phyloP scores from a whole-genome alignment of 78 protist genomes.

The Isochrysis galbana region DNA sequence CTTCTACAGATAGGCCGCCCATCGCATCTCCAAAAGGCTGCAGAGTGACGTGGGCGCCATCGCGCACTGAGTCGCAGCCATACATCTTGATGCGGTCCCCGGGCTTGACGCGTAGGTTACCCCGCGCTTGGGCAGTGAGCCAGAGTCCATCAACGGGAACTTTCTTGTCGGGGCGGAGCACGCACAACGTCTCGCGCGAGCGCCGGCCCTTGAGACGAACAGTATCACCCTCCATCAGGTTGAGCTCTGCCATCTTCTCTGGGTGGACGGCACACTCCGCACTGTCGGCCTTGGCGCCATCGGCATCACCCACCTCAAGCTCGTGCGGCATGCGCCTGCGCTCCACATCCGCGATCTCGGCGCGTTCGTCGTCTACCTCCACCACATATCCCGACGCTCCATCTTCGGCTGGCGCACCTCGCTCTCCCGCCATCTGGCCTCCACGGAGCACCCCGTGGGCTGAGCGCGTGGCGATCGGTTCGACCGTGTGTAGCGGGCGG shows the following conservation, averaged over 20 bases:
- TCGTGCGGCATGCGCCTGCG: not conserved
- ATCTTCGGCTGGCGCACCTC: not conserved
- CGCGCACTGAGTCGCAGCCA: constrained; percentile 74
- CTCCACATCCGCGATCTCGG: not conserved
- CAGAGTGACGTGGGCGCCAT: constrained; percentile 83
- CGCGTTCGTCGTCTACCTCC: not conserved
- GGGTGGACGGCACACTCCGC: constrained; percentile 51
- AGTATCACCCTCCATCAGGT: constrained; percentile 94
- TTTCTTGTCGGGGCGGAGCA: not conserved
- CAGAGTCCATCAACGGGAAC: not conserved
- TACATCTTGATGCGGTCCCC: constrained; percentile 93
- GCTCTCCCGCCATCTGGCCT: not conserved
- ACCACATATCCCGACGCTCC: not conserved
- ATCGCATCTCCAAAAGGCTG: constrained; percentile 97
- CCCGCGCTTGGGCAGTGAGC: not conserved
- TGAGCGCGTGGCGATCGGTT: no score
- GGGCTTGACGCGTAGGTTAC: constrained; percentile 48
- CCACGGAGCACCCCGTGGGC: no score
- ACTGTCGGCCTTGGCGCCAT: not conserved
- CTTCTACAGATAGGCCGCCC: constrained; percentile 93
- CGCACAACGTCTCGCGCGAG: constrained; percentile 84
- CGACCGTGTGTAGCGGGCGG: no score
- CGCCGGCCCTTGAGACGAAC: constrained; percentile 95
- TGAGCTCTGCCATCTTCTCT: constrained; percentile 66
- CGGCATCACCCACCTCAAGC: not conserved